These are phyloP conservation scores for Vitis hybrid DNA, from an alignment of 177 flowering plant genomes.

Conservation along the genomic window DNA sequence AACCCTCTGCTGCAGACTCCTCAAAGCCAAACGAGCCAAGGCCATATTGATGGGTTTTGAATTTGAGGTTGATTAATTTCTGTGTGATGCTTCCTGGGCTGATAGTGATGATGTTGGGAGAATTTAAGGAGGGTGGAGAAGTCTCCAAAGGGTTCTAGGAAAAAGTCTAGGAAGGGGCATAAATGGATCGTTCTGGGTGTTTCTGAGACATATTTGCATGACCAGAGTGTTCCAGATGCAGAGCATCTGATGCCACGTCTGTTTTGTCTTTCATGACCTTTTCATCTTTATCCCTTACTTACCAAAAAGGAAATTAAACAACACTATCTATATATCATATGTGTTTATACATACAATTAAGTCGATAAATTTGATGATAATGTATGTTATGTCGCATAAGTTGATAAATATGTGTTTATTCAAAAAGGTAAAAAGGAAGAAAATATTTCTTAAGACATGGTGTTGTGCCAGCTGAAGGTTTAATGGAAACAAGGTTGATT, in stretches of 20 bases:
- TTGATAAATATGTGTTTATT: no score
- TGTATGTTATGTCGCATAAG: no score
- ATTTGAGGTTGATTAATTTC: not conserved
- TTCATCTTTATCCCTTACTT: no score
- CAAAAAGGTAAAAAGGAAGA: no score
- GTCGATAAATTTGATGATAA: no score
- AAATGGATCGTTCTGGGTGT: slow-evolving; percentile 15
- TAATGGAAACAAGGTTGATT: no score
- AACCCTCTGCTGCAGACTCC: slow-evolving; percentile 37
- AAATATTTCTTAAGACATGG: no score
- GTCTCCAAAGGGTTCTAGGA: slow-evolving; percentile 30
- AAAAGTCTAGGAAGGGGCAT: not conserved
- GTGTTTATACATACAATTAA: no score
- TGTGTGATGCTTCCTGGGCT: not conserved
- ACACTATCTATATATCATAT: no score
- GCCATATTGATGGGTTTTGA: slow-evolving; percentile 29
- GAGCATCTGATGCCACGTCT: slow-evolving; percentile 9
- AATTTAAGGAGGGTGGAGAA: slow-evolving; percentile 20
- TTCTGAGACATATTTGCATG: slow-evolving; percentile 16
- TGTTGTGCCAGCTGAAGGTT: no score
- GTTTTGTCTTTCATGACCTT: not conserved
- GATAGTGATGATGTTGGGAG: not conserved
- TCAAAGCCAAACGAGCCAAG: slow-evolving; percentile 51
- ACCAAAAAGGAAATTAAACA: no score
- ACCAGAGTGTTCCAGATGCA: slow-evolving; percentile 7